Base-by-base conservation (phyloP, 306 rosid species). In the Trifolium repens region DNA sequence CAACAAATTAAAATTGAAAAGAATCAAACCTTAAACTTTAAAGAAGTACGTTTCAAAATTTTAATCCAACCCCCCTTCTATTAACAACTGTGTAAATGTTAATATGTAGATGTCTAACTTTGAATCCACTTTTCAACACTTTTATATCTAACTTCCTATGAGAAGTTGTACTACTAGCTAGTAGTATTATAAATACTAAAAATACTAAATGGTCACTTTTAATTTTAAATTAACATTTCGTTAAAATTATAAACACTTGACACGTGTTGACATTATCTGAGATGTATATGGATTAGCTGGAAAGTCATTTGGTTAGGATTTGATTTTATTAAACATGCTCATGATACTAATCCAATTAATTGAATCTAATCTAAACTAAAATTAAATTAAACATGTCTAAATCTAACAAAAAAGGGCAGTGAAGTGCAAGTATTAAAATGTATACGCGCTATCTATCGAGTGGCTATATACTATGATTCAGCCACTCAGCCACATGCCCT, bases 401-500 rank as follows among this genome's bases (percentile, higher is more conserved):
- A 73, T 59, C 57, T 10, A 2, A 66, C 1, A 0, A 9, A 42
- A 74, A 59, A 39, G 54, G 78, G 57, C 5, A n/a, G 66, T 58
- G 82, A 78, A 75, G 78, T 78, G 71, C 40, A 73, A 78, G 81
- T 9, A 43, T 65, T 58, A 79, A 74, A 70, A 24, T 43, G 70
- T n/a, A 8, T 15, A 83, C 78, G 83, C 78, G 80, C 53, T 69
- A 17, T 50, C 8, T 19, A 1, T 17, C 43, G 30, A 15, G 57
- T 55, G 78, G 77, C 64, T 15, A 8, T 24, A 58, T 5, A 55
- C 42, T 43, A 55, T 65, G 43, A 54, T 35, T 68, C 49, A 22
- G 79, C 73, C 87, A 61, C 73, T 68, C 47, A 22, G 73, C 73
- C 87, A 67, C 84, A 50, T 78, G 78, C 19, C 42, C 74, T 55